Evolutionary conservation across 108 stramenopile genomes (phyloP).

Genomic region (Mayamaea pseudoterrestris): DNA sequence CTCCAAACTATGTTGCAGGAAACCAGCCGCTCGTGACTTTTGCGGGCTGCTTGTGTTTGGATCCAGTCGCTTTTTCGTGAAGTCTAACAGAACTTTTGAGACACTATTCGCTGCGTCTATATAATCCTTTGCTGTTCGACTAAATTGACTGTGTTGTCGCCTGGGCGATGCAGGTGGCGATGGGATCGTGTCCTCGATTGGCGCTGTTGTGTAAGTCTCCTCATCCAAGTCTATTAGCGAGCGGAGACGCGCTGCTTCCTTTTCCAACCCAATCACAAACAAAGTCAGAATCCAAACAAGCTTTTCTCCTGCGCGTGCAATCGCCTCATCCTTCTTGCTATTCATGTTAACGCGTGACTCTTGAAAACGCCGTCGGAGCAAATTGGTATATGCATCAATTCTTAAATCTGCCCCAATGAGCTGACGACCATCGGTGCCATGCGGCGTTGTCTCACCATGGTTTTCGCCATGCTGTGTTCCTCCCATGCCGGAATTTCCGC

Average conservation of each 20-base stretch:
- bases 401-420: conserved; percentile 18
- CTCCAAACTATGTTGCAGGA: neutral
- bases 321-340: conserved; percentile 42
- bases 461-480: neutral
- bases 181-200: neutral
- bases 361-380: conserved; percentile 25
- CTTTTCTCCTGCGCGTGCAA: conserved; percentile 55
- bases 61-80: conserved; percentile 39
- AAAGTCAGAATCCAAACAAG: conserved; percentile 60
- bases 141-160: conserved; percentile 13
- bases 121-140: conserved; percentile 48
- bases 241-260: conserved; percentile 33
- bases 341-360: conserved; percentile 12
- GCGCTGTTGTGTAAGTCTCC: neutral
- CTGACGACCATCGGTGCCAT: conserved; percentile 6
- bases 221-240: conserved; percentile 6
- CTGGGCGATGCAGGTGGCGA: conserved; percentile 2
- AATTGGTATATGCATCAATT: conserved; percentile 22
- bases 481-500: neutral
- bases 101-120: conserved; percentile 66
- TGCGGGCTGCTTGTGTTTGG: conserved; percentile 2
- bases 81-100: conserved; percentile 65
- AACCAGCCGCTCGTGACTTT: neutral
- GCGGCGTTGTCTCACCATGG: neutral
- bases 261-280: conserved; percentile 61